Evolutionary conservation across 495 filamentous ascomycete species (phyloP).

Genomic region (Tetracladium marchalianum): DNA sequence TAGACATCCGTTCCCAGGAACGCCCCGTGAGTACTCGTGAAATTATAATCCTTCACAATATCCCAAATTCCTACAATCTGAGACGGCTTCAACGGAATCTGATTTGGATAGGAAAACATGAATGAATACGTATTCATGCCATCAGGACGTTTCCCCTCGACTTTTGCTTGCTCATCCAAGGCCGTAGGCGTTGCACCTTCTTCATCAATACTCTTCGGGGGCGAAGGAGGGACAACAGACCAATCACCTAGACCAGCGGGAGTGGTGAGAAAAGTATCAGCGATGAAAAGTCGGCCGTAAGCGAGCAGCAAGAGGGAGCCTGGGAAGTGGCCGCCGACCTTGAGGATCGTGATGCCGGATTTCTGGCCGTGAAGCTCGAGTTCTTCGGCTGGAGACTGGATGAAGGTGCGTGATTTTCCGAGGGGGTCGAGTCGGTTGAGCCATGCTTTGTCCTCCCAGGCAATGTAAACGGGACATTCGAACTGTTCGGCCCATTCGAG

Average conservation of each 20-base stretch:
- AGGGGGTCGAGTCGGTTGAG: constrained; percentile 27
- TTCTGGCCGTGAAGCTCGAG: constrained; percentile 26
- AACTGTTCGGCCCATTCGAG: constrained; percentile 56
- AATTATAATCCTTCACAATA: constrained; percentile 44
- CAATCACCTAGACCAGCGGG: constrained; percentile 41
- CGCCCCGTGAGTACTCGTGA: constrained; percentile 54
- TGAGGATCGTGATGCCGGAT: constrained; percentile 48
- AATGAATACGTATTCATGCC: constrained; percentile 58
- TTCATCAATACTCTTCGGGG: constrained; percentile 17
- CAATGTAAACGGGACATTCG: constrained; percentile 51
- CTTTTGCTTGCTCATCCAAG: constrained; percentile 22
- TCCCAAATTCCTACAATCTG: constrained; percentile 44
- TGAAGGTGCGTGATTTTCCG: constrained; percentile 28
- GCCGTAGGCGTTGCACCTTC: constrained; percentile 6
- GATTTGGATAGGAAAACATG: constrained; percentile 74
- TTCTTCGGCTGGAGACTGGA: constrained; percentile 29
- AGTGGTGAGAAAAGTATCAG: constrained; percentile 60
- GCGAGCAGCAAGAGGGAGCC: constrained; percentile 52
- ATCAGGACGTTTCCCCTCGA: constrained; percentile 32
- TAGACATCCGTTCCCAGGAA: constrained; percentile 50
- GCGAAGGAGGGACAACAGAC: constrained; percentile 13
- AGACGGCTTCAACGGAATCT: constrained; percentile 57
- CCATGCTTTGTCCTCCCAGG: constrained; percentile 55
- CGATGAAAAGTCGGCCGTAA: constrained; percentile 46
- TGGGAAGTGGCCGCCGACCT: constrained; percentile 66